Base-by-base conservation (phyloP, 495 filamentous ascomycete species). In the Hypoxylon lienhwacheense region DNA sequence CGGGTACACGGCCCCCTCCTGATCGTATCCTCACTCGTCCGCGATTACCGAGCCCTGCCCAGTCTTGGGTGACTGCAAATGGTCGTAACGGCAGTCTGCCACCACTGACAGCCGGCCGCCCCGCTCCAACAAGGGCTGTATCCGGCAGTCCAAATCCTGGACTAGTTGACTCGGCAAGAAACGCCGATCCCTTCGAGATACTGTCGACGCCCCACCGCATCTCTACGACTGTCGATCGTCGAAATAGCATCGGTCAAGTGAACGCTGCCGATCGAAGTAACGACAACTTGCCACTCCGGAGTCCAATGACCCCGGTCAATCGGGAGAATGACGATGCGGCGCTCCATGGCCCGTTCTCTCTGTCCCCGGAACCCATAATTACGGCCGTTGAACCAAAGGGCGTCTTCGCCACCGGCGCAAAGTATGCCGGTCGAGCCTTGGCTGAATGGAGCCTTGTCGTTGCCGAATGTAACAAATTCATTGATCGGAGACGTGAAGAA, bases 381-480 rank as follows among this genome's bases (percentile, higher is more conserved):
- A 59, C 61, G 16, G 64, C 75, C 0, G 59, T 67, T 21, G 50
- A 70, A 42, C 76, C 76, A 0, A 64, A 62, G 1, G 73, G 76
- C 14, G 52, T 66, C 5, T 75, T 62, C 39, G 65, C 68, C 10
- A 47, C 57, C 1, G 71, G 66, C 12, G 69, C 76, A 49, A 89
- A 85, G 55, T 97, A 98, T 69, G 77, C 84, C 5, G 93, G 93
- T 1, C 82, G 92, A 35, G 90, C 93, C 1, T 77, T 98, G 41
- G 91, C 92, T 1, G 93, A 98, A 69, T 98, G 93, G 93, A 75
- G 83, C 10, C 70, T 89, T 15, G 81, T 97, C 26, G 85, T 97
- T 5, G 77, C 78, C 17, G 93, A 98, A 68, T 91, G 86, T 71
- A 91, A 97, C 66, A 89, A 84, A 63, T 98, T 98, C 70, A 88